Evolutionary conservation across 257 asterid species (phyloP), one percentile per base, ranked within the genome.

Genomic region (Handroanthus guayacan): DNA sequence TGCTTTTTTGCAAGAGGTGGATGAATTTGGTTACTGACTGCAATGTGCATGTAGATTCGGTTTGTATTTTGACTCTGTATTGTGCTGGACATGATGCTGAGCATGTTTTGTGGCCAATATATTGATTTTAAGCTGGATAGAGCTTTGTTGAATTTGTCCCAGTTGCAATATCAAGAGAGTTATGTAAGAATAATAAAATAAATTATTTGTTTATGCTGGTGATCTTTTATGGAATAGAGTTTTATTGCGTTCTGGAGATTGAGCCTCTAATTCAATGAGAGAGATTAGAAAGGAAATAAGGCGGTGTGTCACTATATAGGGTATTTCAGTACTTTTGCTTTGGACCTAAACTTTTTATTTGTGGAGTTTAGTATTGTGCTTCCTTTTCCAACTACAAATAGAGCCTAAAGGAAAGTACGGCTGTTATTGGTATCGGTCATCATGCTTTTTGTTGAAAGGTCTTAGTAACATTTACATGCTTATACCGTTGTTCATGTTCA

Each of bases 141-240:
- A 43, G 43, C 39, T 31, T 63, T 25, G 18, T 74, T 18, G n/a
- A 50, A 39, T 34, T 18, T 10, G 63, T 37, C 0, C 44, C 11
- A 36, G 52, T 16, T 63, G 69, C 50, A 39, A 73, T 62, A 9
- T 50, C 2, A 36, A 39, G 79, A 39, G 16, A 39, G 54, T 71
- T 44, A 50, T 7, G 25, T 20, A 44, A 71, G 76, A 34, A 45
- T 50, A 16, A 16, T 38, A 13, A 37, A 6, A 13, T 13, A 17
- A 6, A 2, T 14, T 67, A 14, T 12, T 31, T 6, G 60, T 6
- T 48, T 52, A 7, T 69, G 62, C 14, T 9, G 10, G 4, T 25
- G 18, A 18, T 16, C 14, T 39, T 63, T 38, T 41, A 17, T 6
- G 20, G 13, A 39, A 16, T 56, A 36, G 25, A 65, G 38, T 44